Conservation (phyloP, 108 stramenopile species). For the Poteriospumella lacustris region DNA sequence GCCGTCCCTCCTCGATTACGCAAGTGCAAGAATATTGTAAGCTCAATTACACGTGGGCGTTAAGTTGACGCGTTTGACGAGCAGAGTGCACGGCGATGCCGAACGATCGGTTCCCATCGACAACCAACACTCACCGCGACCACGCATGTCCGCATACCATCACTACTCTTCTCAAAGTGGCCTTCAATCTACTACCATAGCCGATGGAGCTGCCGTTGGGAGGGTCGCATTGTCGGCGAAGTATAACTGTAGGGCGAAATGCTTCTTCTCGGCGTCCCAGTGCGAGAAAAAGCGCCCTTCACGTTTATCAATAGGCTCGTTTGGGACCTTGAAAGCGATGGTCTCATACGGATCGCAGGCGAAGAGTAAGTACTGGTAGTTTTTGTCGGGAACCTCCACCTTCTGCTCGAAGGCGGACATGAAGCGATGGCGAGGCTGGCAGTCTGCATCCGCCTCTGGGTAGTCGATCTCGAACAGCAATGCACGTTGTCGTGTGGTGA, state of each 20-base stretch:
- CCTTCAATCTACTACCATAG: background rate
- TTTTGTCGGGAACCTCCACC: conserved; percentile 85
- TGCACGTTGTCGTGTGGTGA: conserved; percentile 75
- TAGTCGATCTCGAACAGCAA: conserved; percentile 89
- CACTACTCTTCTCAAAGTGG: no score
- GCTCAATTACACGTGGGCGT: no score
- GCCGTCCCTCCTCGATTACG: no score
- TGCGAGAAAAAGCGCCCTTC: conserved; percentile 85
- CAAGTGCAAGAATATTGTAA: no score
- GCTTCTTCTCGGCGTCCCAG: conserved; percentile 82
- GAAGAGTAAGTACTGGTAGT: conserved; percentile 90
- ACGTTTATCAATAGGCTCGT: conserved; percentile 80
- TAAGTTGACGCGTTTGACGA: no score
- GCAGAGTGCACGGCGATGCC: no score
- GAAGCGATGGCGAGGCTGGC: conserved; percentile 97
- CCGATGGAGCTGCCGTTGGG: background rate
- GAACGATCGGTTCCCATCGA: no score
- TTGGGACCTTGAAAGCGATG: conserved; percentile 96
- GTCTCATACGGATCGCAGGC: conserved; percentile 99
- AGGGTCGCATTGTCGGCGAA: conserved; percentile 44
- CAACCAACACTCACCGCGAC: no score
- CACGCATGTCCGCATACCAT: no score
- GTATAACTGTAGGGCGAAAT: conserved; percentile 79
- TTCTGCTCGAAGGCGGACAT: conserved; percentile 98
- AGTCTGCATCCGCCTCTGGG: conserved; percentile 79